Evolutionary conservation across 306 rosid species (phyloP).

Genomic region (Ammopiptanthus mongolicus): DNA sequence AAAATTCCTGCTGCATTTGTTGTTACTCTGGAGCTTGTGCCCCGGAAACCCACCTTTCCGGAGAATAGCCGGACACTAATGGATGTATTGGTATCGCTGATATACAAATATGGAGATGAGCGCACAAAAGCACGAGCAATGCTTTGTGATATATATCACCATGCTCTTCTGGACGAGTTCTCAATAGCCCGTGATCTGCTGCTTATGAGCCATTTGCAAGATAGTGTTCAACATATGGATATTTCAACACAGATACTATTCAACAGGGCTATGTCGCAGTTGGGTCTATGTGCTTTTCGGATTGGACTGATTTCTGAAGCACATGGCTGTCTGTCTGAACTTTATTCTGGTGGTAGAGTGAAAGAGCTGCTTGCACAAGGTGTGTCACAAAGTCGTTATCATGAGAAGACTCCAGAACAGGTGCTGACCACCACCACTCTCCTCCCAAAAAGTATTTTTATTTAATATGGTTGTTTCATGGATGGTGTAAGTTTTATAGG

Average conservation of each 20-base stretch:
- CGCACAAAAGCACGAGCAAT: slow-evolving; percentile 93
- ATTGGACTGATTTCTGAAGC: slow-evolving; percentile 74
- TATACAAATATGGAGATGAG: slow-evolving; percentile 87
- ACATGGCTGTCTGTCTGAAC: slow-evolving; percentile 85
- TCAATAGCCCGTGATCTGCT: slow-evolving; percentile 78
- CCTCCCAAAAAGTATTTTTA: not conserved
- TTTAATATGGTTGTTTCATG: not conserved
- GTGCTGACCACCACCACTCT: slow-evolving; percentile 20
- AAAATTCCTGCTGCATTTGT: slow-evolving; percentile 76
- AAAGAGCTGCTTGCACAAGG: slow-evolving; percentile 98
- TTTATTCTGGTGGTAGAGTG: slow-evolving; percentile 97
- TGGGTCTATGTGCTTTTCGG: slow-evolving; percentile 91
- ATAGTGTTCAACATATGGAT: slow-evolving; percentile 83
- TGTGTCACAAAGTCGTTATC: slow-evolving; percentile 87
- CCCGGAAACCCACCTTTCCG: slow-evolving; percentile 80
- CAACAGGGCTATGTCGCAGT: slow-evolving; percentile 92
- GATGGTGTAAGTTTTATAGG: not conserved
- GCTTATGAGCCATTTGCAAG: slow-evolving; percentile 98
- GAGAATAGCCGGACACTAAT: slow-evolving; percentile 75
- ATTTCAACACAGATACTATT: slow-evolving; percentile 91
- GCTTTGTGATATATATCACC: slow-evolving; percentile 98
- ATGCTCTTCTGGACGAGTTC: slow-evolving; percentile 85
- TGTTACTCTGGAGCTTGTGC: slow-evolving; percentile 70
- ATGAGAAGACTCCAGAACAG: slow-evolving; percentile 99
- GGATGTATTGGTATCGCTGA: slow-evolving; percentile 75